phyloP scores from a whole-genome alignment of 2,329 filamentous ascomycete species.

The Tolypocladium album region DNA sequence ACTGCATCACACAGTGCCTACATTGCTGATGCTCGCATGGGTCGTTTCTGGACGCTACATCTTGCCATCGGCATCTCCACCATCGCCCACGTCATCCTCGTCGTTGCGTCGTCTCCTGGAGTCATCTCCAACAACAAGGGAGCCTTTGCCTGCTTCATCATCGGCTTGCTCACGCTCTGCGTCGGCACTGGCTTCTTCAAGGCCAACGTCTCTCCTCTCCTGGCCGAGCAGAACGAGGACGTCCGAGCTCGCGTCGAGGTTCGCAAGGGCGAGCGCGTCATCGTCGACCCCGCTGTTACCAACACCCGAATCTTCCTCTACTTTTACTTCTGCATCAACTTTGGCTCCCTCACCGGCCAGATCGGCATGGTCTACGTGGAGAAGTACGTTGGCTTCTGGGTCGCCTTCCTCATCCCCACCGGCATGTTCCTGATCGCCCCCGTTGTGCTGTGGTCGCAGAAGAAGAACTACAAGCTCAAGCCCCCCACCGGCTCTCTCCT shows the following conservation, averaged over 20 bases:
- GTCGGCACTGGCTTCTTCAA: slow-evolving; percentile 74
- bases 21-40: slow-evolving; percentile 59
- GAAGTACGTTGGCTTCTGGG: slow-evolving; percentile 68
- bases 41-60: slow-evolving; percentile 64
- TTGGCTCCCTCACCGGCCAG: slow-evolving; percentile 49
- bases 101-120: slow-evolving; percentile 50
- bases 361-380: slow-evolving; percentile 60
- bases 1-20: slow-evolving; percentile 24
- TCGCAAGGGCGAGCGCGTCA: slow-evolving; percentile 52
- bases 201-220: slow-evolving; percentile 62
- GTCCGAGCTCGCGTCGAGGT: slow-evolving; percentile 46
- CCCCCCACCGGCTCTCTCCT: slow-evolving; percentile 65
- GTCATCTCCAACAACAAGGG: slow-evolving; percentile 48
- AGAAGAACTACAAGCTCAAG: slow-evolving; percentile 47
- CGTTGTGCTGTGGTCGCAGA: slow-evolving; percentile 47
- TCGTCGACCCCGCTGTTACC: slow-evolving; percentile 59
- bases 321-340: slow-evolving; percentile 46
- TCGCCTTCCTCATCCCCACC: slow-evolving; percentile 58
- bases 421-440: slow-evolving; percentile 53
- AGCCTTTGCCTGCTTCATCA: slow-evolving; percentile 55
- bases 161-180: slow-evolving; percentile 45
- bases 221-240: slow-evolving; percentile 59
- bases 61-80: slow-evolving; percentile 55
- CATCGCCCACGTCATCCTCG: slow-evolving; percentile 55
- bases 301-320: slow-evolving; percentile 59